Evolutionary conservation across 305 asterid species (phyloP), one percentile per base, ranked within the genome.

Genomic region (Striga hermonthica): DNA sequence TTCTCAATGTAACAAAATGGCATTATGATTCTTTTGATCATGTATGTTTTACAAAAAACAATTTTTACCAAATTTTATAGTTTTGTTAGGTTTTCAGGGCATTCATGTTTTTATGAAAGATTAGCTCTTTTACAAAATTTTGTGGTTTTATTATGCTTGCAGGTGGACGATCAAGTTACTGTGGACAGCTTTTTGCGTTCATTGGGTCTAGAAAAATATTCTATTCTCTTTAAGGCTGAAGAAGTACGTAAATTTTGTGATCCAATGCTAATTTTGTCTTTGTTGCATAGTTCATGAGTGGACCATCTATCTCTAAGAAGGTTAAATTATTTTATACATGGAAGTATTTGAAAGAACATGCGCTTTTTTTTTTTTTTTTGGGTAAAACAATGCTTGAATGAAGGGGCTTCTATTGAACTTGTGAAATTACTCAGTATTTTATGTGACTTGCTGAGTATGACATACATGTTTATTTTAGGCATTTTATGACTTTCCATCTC

Each of bases 161-260:
- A 92, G 97, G 82, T 72, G 68, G 84, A 89, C 67, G 93, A 84
- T 74, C 83, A 79, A 35, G 75, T 78, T 47, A 78, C 89, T 52
- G 91, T 92, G 72, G 98, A 92, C 76, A 80, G 87, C 76, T 86
- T 92, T 75, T 70, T 92, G 81, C 87, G 78, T 47, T 78, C 89
- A 1, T 59, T 92, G 80, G 94, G 87, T 48, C 90, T 92, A 64
- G 96, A 87, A 68, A 92, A 86, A 70, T 92, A 73, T 74, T 72
- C 85, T 62, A 81, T 92, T 73, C 55, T 57, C 72, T 88, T 92
- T 75, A 86, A 90, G 88, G 98, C 93, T 28, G 96, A 92, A 80
- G 97, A 92, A 81, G 98, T 92, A 74, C n/a, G 88, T 77, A 60
- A 44, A 61, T 36, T 60, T 66, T 54, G 48, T 63, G 62, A 36